phyloP scores from a whole-genome alignment of 805 yeast species.

The Starmerella bombi region DNA sequence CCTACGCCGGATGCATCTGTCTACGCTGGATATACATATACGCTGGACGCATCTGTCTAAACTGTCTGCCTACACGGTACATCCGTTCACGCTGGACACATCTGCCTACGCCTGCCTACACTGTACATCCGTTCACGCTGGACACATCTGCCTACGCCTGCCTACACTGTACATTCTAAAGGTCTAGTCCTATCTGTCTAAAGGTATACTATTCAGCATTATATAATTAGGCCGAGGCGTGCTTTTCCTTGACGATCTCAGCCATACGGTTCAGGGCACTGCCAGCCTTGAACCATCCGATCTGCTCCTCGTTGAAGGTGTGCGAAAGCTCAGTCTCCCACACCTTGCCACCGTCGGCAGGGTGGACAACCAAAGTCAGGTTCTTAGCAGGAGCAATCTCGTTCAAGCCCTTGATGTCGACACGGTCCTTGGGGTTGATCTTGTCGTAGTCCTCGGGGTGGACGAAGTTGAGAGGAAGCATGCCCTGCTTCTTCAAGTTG shows the following conservation, averaged over 20 bases:
- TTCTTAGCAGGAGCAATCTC: constrained; percentile 87
- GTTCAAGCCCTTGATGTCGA: constrained; percentile 74
- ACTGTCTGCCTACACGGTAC: too few relatives aligned
- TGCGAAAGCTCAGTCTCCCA: constrained; percentile 91
- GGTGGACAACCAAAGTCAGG: constrained; percentile 58
- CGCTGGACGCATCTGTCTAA: too few relatives aligned
- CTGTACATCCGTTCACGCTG: too few relatives aligned
- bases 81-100: too few relatives aligned
- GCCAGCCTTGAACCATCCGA: constrained; percentile 98
- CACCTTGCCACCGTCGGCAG: constrained; percentile 53
- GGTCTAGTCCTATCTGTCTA: too few relatives aligned
- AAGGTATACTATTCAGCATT: too few relatives aligned
- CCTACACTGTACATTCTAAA: too few relatives aligned
- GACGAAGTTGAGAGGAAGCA: constrained; percentile 89
- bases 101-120: too few relatives aligned
- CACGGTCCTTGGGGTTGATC: constrained; percentile 79
- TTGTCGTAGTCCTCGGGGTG: constrained; percentile 84
- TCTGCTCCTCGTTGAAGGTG: constrained; percentile 92
- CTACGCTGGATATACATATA: too few relatives aligned
- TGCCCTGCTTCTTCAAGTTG: constrained; percentile 98
- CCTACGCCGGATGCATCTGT: too few relatives aligned
- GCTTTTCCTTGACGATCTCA: constrained; percentile 22
- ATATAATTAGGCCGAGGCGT: constrained; percentile 6
- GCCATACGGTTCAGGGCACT: constrained; percentile 98
- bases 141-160: too few relatives aligned